These are phyloP conservation scores for Ampelocalamus luodianensis DNA, from an alignment of 176 grass and related monocot species.

Conservation along the genomic window DNA sequence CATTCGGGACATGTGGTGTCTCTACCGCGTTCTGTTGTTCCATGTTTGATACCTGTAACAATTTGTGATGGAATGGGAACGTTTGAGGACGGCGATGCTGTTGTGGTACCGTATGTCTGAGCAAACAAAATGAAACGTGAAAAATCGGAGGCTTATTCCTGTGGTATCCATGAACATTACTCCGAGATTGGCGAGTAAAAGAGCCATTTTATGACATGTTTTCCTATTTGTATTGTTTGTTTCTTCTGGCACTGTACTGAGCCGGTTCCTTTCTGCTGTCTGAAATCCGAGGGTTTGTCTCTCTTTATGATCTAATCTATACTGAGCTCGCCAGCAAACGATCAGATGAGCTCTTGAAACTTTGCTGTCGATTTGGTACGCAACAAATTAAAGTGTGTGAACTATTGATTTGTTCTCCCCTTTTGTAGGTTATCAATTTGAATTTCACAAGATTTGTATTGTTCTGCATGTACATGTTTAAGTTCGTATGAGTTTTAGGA, in stretches of 20 bases:
- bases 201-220: too few species aligned
- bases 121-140: slow-evolving; percentile 19
- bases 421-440: neutral
- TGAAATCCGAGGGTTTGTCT: neutral
- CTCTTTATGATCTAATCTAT: too few species aligned
- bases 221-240: neutral
- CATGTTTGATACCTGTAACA: slow-evolving; percentile 16
- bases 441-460: neutral
- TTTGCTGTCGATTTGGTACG: too few species aligned
- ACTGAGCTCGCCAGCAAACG: too few species aligned
- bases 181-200: too few species aligned
- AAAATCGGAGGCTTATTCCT: neutral
- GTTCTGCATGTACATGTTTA: neutral
- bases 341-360: too few species aligned
- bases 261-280: neutral
- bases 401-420: neutral
- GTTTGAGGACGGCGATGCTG: slow-evolving; percentile 11
- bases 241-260: neutral
- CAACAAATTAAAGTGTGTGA: too few species aligned
- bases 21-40: neutral
- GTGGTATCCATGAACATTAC: neutral
- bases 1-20: neutral
- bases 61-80: neutral
- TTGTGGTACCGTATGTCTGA: neutral
- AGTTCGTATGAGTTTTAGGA: neutral